Evolutionary conservation across 768 basidiomycete genomes (phyloP).

Genomic region (Melanogaster broomeanus): DNA sequence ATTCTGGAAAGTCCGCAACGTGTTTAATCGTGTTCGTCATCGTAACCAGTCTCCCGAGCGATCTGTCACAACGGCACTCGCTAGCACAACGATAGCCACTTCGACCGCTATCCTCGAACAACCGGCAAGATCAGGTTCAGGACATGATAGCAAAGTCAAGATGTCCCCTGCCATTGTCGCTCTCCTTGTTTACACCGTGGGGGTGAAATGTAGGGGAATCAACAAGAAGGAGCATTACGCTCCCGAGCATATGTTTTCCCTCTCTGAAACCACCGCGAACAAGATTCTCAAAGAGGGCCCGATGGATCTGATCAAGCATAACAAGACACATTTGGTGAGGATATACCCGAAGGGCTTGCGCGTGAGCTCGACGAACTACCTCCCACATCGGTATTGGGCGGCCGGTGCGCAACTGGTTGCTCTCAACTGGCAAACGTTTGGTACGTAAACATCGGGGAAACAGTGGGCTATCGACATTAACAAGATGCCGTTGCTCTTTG

Average conservation of each 20-base stretch:
- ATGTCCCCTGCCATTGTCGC: conserved; percentile 76
- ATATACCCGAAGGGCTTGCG: conserved; percentile 86
- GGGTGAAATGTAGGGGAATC: conserved; percentile 91
- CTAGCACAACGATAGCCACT: conserved; percentile 4
- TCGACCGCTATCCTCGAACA: conserved; percentile 20
- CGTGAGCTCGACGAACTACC: conserved; percentile 83
- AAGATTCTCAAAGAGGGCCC: conserved; percentile 70
- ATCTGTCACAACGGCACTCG: conserved; percentile 17
- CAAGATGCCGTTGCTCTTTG: background rate
- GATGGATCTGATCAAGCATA: conserved; percentile 83
- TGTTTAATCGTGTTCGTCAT: conserved; percentile 44
- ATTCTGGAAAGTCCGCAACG: conserved; percentile 39
- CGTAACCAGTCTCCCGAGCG: conserved; percentile 24
- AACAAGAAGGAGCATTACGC: conserved; percentile 85
- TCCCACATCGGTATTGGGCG: conserved; percentile 88
- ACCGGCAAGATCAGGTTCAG: conserved; percentile 11
- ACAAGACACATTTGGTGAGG: conserved; percentile 76
- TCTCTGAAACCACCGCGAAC: conserved; percentile 82
- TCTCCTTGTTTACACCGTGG: conserved; percentile 91
- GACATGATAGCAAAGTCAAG: conserved; percentile 44
- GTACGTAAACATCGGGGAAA: conserved; percentile 44
- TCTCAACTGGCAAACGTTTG: conserved; percentile 97
- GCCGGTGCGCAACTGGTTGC: conserved; percentile 89
- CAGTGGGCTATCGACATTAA: background rate
- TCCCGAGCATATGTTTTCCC: conserved; percentile 87